Conservation (phyloP, 139 green algal species). For the Pycnococcus provasolii region DNA sequence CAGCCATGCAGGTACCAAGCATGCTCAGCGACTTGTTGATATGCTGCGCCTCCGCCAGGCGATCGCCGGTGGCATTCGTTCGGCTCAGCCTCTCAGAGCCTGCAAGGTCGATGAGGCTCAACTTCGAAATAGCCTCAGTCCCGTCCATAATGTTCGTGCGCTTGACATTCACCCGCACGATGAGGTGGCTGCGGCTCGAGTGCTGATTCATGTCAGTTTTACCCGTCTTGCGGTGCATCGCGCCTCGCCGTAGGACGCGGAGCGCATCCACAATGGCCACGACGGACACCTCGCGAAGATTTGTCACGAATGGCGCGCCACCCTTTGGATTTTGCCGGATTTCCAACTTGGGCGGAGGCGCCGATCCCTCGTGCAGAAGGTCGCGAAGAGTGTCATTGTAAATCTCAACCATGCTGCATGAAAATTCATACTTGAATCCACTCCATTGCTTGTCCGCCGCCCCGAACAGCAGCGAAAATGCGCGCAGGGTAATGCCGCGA, state of each 20-base stretch:
- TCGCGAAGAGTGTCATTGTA: slow-evolving; percentile 85
- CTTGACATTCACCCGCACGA: slow-evolving; percentile 16
- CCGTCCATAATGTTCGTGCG: neutral
- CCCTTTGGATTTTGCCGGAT: slow-evolving; percentile 32
- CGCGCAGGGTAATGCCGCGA: neutral
- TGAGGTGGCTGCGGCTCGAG: slow-evolving; percentile 32
- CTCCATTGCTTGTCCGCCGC: neutral
- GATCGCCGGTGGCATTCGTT: slow-evolving; percentile 57
- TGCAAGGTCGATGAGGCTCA: slow-evolving; percentile 33
- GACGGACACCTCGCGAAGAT: too few relatives aligned
- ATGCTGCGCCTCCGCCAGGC: slow-evolving; percentile 78
- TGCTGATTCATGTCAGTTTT: slow-evolving; percentile 36
- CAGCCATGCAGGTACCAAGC: slow-evolving; percentile 65
- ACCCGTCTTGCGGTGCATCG: slow-evolving; percentile 9
- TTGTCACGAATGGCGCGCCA: slow-evolving; percentile 24
- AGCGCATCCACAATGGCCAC: too few relatives aligned
- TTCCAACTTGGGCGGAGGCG: neutral
- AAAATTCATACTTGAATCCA: slow-evolving; percentile 31
- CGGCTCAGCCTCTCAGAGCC: slow-evolving; percentile 74
- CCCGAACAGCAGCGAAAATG: neutral
- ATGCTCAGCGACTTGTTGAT: slow-evolving; percentile 80
- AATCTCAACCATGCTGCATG: slow-evolving; percentile 86
- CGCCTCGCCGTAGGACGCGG: too few relatives aligned
- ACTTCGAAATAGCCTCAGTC: neutral
- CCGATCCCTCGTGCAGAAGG: slow-evolving; percentile 37